Base-by-base conservation (phyloP, 768 basidiomycete genomes). In the Suillus clintonianus region DNA sequence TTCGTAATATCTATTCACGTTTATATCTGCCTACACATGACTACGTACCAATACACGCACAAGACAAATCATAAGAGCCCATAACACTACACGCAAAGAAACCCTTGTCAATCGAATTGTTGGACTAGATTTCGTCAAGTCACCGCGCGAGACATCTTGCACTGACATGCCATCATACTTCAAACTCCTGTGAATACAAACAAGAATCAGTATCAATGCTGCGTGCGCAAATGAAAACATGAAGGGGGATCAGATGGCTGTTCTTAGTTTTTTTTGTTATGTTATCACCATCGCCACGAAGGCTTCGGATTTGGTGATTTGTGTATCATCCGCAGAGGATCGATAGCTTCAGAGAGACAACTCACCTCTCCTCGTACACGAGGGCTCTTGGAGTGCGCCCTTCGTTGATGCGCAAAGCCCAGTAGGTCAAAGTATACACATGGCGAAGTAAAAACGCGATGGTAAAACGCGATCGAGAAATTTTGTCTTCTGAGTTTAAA, bases 221-320 rank as follows among this genome's bases (percentile, higher is more conserved):
- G 36, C 9, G 24, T 8, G 9, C 37, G 17, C 24, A 17, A 56
- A 34, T 36, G 22, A 1, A 53, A 55, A 41, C 11, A 61, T 43
- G 14, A 64, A 62, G 39, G 9, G 19, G 53, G 55, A 68, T 74
- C 73, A 74, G 73, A 74, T 74, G 73, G 73, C 73, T 72, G 73
- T 74, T 74, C 73, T 74, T 74, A 74, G 74, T 74, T 70, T 70
- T 67, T n/a, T 22, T 53, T 60, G 22, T 36, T 41, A 2, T 17
- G 71, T 67, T 72, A 72, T 74, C 73, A 74, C 74, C 73, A 74
- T n/a, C 11, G 74, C 73, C 73, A 3, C 4, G 14, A 62, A 57
- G 71, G 74, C 73, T 74, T 71, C 69, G 72, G 56, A 62, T 71
- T 67, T 30, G 56, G 69, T 76, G 69, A 67, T 59, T 39, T 9